Base-by-base conservation (phyloP, 2,329 filamentous ascomycete species). In the Aspergillus pseudonomiae region DNA sequence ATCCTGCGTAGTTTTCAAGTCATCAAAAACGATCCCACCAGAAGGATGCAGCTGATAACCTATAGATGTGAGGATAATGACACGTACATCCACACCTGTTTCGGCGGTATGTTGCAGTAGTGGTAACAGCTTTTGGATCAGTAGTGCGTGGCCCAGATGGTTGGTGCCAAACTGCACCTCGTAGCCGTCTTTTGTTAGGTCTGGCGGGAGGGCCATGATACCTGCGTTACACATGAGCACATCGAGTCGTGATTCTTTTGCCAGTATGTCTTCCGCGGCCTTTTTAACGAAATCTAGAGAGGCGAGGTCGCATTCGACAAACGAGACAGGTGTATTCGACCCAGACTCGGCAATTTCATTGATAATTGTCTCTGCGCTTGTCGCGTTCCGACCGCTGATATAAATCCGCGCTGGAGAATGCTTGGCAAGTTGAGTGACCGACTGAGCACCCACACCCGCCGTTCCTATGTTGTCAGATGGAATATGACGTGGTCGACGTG, bases 151-250 rank as follows among this genome's bases (percentile, higher is more conserved):
- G 19, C 83, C 82, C 43, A 85, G 67, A 68, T 85, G 81, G 61
- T 85, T 86, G 1, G 78, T 82, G 1, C 79, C 82, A 63, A 85
- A 83, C 63, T 84, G 80, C 11, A 80, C 65, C 67, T 85, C 84
- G 63, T 83, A 84, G 12, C 82, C 82, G 19, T 85, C 79, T 28
- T 72, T 69, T 5, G 81, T 83, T 10, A 79, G 66, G 2, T 63
- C 74, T 0, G 78, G 72, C 4, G 79, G 75, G 21, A 66, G 67
- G 0, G 75, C 78, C 78, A 84, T 82, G 41, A 83, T 74, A 1
- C 80, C 82, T 0, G 82, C 82, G 63, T 84, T 83, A 52, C 78
- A 78, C 62, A 84, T 76, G 4, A 83, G 71, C 36, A 84, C 75
- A 65, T 84, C 82, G 2, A 84, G 73, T 5, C 57, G 57, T 9